Evolutionary conservation across 1,284 basidiomycete species (phyloP).

Genomic region (Moesziomyces aphidis): DNA sequence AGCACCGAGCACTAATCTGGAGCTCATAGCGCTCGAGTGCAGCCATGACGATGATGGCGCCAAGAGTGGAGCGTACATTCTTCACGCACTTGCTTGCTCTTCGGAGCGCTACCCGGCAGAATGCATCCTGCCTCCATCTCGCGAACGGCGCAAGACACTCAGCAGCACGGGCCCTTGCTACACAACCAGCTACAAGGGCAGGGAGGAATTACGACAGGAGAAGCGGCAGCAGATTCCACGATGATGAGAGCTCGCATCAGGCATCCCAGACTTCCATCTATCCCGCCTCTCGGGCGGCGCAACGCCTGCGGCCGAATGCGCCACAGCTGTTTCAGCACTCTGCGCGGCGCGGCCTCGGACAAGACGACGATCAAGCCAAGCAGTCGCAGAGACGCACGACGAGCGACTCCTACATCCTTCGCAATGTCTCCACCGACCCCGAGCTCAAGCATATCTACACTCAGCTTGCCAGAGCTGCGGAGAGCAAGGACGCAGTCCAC

Average conservation of each 20-base stretch:
- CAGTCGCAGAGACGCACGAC: constrained; percentile 1
- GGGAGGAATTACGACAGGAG: not conserved
- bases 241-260: not conserved
- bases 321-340: constrained; percentile 34
- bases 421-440: constrained; percentile 29
- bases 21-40: no score
- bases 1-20: no score
- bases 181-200: no score
- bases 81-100: not conserved
- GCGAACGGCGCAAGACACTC: not conserved
- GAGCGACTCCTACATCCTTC: constrained; percentile 26
- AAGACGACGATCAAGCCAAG: constrained; percentile 1
- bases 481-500: constrained; percentile 23
- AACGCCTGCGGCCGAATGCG: constrained; percentile 35
- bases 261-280: constrained; percentile 14
- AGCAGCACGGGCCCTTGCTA: not conserved
- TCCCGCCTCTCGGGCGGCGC: constrained; percentile 30
- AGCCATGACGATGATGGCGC: no score
- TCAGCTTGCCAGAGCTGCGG: constrained; percentile 18
- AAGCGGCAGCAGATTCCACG: not conserved
- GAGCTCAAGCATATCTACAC: constrained; percentile 43
- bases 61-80: no score
- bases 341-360: constrained; percentile 1
- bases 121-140: not conserved
- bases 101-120: not conserved